phyloP scores from a whole-genome alignment of 2,329 filamentous ascomycete species.

The Elsinoe ampelina region DNA sequence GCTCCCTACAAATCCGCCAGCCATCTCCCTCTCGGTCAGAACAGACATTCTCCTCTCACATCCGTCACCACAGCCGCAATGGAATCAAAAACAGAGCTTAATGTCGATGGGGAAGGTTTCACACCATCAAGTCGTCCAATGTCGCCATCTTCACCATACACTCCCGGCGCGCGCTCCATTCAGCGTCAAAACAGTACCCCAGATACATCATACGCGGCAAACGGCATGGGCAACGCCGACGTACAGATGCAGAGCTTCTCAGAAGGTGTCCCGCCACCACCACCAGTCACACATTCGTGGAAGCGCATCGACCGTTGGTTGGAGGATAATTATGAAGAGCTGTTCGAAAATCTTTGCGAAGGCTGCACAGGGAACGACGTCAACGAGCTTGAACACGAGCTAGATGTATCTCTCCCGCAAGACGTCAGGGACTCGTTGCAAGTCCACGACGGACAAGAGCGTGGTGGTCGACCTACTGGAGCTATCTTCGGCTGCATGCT shows the following conservation, averaged over 20 bases:
- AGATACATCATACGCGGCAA: constrained; percentile 48
- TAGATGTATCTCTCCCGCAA: constrained; percentile 87
- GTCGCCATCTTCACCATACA: constrained; percentile 65
- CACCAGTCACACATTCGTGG: constrained; percentile 85
- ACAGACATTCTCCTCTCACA: constrained; percentile 71
- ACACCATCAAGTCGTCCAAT: constrained; percentile 74
- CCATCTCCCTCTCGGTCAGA: constrained; percentile 80
- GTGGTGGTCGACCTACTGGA: constrained; percentile 80
- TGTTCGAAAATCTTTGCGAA: constrained; percentile 87
- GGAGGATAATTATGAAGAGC: constrained; percentile 89
- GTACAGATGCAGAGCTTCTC: constrained; percentile 96
- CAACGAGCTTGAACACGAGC: constrained; percentile 90
- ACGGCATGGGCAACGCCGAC: constrained; percentile 65
- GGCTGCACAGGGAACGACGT: constrained; percentile 88
- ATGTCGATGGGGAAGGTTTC: constrained; percentile 54
- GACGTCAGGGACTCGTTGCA: constrained; percentile 88
- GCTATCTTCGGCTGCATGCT: constrained; percentile 92
- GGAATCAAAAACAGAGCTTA: constrained; percentile 79
- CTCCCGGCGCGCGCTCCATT: constrained; percentile 78
- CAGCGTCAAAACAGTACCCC: constrained; percentile 35
- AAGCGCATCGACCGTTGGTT: constrained; percentile 87
- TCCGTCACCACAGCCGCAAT: constrained; percentile 77
- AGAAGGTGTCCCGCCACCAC: constrained; percentile 81
- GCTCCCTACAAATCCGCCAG: constrained; percentile 85
- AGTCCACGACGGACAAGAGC: constrained; percentile 93